Evolutionary conservation across 108 stramenopile species (phyloP).

Genomic region (Skeletonema costatum): DNA sequence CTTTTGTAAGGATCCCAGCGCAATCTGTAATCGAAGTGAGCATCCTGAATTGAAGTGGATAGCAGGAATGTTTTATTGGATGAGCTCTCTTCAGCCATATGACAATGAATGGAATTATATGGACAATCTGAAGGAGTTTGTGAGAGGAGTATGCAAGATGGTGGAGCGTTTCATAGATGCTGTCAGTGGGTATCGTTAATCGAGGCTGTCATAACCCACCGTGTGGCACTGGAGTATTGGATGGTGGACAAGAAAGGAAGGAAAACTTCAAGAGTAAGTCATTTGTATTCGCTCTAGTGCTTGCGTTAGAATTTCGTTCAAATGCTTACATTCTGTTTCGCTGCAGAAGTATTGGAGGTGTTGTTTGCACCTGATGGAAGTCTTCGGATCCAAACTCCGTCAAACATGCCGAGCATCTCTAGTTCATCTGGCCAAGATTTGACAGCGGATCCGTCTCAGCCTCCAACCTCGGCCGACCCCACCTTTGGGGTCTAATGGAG

Average conservation of each 20-base stretch:
- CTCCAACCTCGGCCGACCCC: not conserved
- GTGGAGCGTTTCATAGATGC: slow-evolving; percentile 38
- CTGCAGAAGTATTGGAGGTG: not conserved
- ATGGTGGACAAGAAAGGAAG: slow-evolving; percentile 37
- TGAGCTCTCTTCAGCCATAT: slow-evolving; percentile 26
- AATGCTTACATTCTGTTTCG: slow-evolving; percentile 16
- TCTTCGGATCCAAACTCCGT: not conserved
- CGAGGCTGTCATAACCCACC: slow-evolving; percentile 19
- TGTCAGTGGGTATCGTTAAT: slow-evolving; percentile 41
- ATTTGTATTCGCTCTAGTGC: not conserved
- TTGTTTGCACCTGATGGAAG: slow-evolving; percentile 12
- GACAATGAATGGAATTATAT: slow-evolving; percentile 42
- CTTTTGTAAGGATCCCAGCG: slow-evolving; percentile 39
- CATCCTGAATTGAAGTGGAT: slow-evolving; percentile 48
- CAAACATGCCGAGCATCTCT: not conserved
- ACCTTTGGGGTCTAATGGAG: not conserved
- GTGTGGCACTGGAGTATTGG: slow-evolving; percentile 15
- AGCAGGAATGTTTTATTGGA: slow-evolving; percentile 49
- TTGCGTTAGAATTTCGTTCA: not conserved
- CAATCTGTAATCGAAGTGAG: slow-evolving; percentile 14
- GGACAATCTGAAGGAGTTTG: slow-evolving; percentile 30
- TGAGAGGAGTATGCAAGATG: slow-evolving; percentile 18
- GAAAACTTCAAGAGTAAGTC: slow-evolving; percentile 31
- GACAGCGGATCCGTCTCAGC: not conserved
- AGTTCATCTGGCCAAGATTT: not conserved